Evolutionary conservation across 2,329 filamentous ascomycete species (phyloP).

Genomic region (Cladorrhinum sp.): DNA sequence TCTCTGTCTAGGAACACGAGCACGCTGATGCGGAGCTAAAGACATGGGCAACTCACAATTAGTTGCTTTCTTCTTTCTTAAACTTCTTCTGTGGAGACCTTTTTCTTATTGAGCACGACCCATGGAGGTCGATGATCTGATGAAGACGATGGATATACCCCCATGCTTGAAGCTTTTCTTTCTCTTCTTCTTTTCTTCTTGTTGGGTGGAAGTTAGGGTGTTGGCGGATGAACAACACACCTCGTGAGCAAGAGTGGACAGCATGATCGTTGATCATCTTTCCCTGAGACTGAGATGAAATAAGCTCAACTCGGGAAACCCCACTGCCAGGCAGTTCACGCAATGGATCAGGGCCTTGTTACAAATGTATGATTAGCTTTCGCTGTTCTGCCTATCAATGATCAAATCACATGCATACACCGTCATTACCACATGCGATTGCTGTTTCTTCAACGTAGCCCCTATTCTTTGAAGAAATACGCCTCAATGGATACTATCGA

Average conservation of each 20-base stretch:
- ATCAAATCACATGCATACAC: background rate
- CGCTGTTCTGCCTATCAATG: background rate
- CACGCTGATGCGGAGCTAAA: background rate
- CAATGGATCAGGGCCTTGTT: background rate
- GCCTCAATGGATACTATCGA: too few species aligned
- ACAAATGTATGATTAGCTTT: background rate
- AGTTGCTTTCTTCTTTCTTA: background rate
- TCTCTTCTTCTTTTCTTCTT: background rate
- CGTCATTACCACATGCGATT: background rate
- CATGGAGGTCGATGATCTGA: conserved; percentile 12
- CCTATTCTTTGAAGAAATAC: too few species aligned
- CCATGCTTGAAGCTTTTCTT: conserved; percentile 1
- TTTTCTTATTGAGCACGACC: conserved; percentile 5
- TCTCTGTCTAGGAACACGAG: conserved; percentile 2
- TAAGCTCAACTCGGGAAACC: background rate
- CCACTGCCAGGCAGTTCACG: background rate
- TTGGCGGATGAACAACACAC: background rate
- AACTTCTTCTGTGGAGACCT: conserved; percentile 4
- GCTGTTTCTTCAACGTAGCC: too few species aligned
- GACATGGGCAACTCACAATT: background rate
- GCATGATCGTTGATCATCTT: background rate
- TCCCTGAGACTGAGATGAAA: conserved; percentile 1
- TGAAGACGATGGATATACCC: conserved; percentile 25
- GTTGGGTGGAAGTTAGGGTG: background rate
- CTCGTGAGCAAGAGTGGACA: background rate